These are phyloP conservation scores for Daucus carota DNA, from an alignment of 129 eudicot genomes.

Conservation along the genomic window DH1_v3.0 NC_030389.2:41756001-41756500, in stretches of 20 bases:
- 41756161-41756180: constrained; percentile 44
- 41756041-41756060: constrained; percentile 52
- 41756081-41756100: constrained; percentile 30
- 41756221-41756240: constrained; percentile 76
- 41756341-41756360: no score
- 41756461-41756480: no score
- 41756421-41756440: no score
- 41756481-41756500: no score
- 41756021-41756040: constrained; percentile 39
- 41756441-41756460: no score
- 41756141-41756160: constrained; percentile 43
- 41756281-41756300: no score
- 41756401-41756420: no score
- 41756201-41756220: constrained; percentile 39
- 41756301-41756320: neutral
- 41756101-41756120: constrained; percentile 45
- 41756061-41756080: constrained; percentile 38
- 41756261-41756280: constrained; percentile 56
- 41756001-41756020: constrained; percentile 10
- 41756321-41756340: no score
- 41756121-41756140: constrained; percentile 41
- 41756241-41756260: constrained; percentile 38
- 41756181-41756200: constrained; percentile 41
- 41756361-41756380: no score
- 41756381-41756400: no score